A percentile compares a stretch with the other conserved stretches of the same genome.
These are phyloP conservation scores for Ilex paraguariensis DNA, from an alignment of 305 asterid species.

Conservation along the genomic window DNA sequence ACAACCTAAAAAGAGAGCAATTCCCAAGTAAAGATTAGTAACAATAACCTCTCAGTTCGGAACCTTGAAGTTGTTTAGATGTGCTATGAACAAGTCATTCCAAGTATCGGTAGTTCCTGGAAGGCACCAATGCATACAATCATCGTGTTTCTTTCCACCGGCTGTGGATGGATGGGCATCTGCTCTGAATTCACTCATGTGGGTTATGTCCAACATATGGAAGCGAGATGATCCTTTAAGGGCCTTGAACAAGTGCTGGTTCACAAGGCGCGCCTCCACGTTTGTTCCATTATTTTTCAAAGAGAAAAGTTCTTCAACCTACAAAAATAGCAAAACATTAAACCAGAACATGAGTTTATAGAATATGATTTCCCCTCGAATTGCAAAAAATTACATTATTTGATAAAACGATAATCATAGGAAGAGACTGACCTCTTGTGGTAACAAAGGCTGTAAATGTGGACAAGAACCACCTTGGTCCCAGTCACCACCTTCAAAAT, in stretches of 20 bases:
- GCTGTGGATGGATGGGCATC: constrained; percentile 88
- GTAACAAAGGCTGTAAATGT: constrained; percentile 55
- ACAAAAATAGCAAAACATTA: constrained; percentile 8
- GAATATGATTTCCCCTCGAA: neutral
- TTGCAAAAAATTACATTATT: too few species aligned
- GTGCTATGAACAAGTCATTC: constrained; percentile 76
- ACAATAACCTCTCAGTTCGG: too few species aligned
- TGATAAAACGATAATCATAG: too few species aligned
- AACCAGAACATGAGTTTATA: neutral
- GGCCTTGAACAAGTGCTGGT: constrained; percentile 53
- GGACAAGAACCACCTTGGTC: constrained; percentile 88
- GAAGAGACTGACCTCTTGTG: constrained; percentile 55
- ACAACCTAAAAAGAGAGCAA: too few species aligned
- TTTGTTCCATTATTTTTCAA: constrained; percentile 59
- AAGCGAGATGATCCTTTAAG: constrained; percentile 52
- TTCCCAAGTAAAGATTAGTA: too few species aligned
- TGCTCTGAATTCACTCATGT: constrained; percentile 79
- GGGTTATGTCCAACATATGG: constrained; percentile 56
- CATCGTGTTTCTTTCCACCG: constrained; percentile 87
- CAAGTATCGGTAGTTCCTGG: constrained; percentile 95
- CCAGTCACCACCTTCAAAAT: constrained; percentile 97
- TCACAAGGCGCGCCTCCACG: constrained; percentile 81
- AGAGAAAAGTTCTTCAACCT: constrained; percentile 70
- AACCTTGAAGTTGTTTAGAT: constrained; percentile 55
- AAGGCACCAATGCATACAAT: constrained; percentile 98